Base-by-base conservation (phyloP, 2,329 filamentous ascomycete species). In the Didymella pinodella region DNA sequence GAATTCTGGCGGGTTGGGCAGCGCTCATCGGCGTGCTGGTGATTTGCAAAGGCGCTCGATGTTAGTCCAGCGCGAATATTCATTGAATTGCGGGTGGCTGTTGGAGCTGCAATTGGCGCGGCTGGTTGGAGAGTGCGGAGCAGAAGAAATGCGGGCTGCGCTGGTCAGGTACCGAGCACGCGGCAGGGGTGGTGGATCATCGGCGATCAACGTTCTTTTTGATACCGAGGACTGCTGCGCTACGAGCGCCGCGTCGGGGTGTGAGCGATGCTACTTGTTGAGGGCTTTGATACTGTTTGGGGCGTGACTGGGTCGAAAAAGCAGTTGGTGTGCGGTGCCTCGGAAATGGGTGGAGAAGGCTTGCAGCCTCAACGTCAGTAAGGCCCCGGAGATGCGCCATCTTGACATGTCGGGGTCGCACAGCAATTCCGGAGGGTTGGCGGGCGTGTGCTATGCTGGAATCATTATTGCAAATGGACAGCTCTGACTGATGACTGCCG, bases 161-260 rank as follows among this genome's bases (percentile, higher is more conserved):
- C 41, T 54, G 50, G 54, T 54, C 56, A 51, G 50, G 50, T 48
- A 54, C 56, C 46, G 46, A 59, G 32, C 28, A 32, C 31, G 36
- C 46, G 46, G 45, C 32, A 32, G 40, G 46, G 40, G 46, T 41
- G 32, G 16, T 48, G 31, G 25, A 4, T 36, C 46, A 54, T 59
- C 56, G 56, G 40, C 56, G 56, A 54, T 59, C 34, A 43, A 43
- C 40, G 41, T 54, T 44, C 26, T n/a, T 18, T 31, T 49, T 32
- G 18, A 38, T 20, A 14, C 29, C 7, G 18, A n/a, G 25, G 11
- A 22, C 22, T 34, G 36, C 26, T 16, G 32, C 7, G 32, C 5
- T 50, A 16, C 36, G 29, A 11, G 29, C 10, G 29, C 22, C 22
- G 22, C 22, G 22, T 3, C 22, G 3, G 3, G 22, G 22, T 22